A percentile compares a stretch with the other conserved stretches of the same genome.
phyloP scores from a whole-genome alignment of 495 filamentous ascomycete genomes.

The Talaromyces wortmannii region DNA sequence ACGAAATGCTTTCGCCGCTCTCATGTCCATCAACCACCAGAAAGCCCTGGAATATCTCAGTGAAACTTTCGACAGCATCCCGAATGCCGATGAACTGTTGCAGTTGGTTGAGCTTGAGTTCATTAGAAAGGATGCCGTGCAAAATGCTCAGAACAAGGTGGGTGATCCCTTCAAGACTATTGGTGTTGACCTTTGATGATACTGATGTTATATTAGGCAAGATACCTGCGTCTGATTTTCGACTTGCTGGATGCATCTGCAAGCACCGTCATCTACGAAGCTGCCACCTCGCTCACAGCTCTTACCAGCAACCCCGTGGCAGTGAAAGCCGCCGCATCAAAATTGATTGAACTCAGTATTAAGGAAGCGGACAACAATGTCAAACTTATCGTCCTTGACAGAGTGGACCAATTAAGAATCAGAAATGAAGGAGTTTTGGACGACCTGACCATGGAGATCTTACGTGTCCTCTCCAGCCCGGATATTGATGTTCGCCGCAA shows the following conservation, averaged over 20 bases:
- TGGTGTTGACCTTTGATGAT: background rate
- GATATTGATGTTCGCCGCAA: conserved; percentile 96
- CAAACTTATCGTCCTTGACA: conserved; percentile 94
- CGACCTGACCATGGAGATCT: conserved; percentile 95
- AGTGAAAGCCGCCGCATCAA: conserved; percentile 91
- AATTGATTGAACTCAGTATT: conserved; percentile 95
- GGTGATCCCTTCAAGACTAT: conserved; percentile 5
- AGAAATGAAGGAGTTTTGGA: conserved; percentile 92
- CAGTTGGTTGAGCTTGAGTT: conserved; percentile 95
- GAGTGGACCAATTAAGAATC: conserved; percentile 83
- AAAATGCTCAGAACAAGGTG: conserved; percentile 91
- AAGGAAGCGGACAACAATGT: conserved; percentile 99
- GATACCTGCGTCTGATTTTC: conserved; percentile 91
- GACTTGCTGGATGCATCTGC: conserved; percentile 90
- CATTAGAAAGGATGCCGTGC: conserved; percentile 93
- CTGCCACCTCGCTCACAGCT: conserved; percentile 92
- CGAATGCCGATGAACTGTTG: conserved; percentile 88
- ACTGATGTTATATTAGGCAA: conserved; percentile 49
- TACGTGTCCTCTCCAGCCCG: conserved; percentile 91
- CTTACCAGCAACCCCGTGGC: conserved; percentile 95
- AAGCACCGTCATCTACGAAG: conserved; percentile 95
- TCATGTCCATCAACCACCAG: conserved; percentile 86
- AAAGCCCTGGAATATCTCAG: conserved; percentile 86
- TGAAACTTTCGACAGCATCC: conserved; percentile 88
- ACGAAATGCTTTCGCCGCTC: conserved; percentile 91